phyloP scores from a whole-genome alignment of 441 rosid species.

The Theobroma grandiflorum region DNA sequence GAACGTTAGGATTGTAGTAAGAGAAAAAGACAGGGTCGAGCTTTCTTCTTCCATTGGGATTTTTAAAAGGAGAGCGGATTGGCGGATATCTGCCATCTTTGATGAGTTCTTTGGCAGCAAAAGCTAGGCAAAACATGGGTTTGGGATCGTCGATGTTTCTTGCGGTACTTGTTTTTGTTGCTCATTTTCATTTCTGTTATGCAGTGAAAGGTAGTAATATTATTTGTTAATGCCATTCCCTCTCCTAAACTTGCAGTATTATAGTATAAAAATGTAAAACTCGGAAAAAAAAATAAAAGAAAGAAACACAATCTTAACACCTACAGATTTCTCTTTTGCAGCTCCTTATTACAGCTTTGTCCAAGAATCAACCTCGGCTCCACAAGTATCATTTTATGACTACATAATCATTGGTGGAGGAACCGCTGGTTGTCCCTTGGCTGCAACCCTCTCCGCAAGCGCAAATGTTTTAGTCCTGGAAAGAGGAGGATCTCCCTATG shows the following conservation, averaged over 20 bases:
- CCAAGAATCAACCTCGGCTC: conserved; percentile 53
- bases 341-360: conserved; percentile 56
- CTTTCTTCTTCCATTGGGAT: background rate
- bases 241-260: conserved; percentile 3
- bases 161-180: conserved; percentile 22
- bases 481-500: conserved; percentile 62
- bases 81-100: background rate
- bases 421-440: conserved; percentile 65
- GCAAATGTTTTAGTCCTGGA: conserved; percentile 60
- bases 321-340: conserved; percentile 21
- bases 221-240: background rate
- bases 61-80: background rate
- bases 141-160: conserved; percentile 20
- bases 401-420: conserved; percentile 72
- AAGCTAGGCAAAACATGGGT: background rate
- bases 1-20: background rate
- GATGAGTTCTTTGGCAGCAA: background rate
- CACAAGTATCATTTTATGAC: conserved; percentile 45
- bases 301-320: background rate
- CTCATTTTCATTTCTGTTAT: conserved; percentile 34
- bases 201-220: conserved; percentile 45
- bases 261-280: conserved; percentile 8
- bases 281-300: background rate
- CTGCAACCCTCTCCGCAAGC: conserved; percentile 57
- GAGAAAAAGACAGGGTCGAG: background rate